Percentiles rank a stretch among this genome's conserved stretches.
phyloP scores from a whole-genome alignment of 768 basidiomycete species.

The Podaxis sp. region DNA sequence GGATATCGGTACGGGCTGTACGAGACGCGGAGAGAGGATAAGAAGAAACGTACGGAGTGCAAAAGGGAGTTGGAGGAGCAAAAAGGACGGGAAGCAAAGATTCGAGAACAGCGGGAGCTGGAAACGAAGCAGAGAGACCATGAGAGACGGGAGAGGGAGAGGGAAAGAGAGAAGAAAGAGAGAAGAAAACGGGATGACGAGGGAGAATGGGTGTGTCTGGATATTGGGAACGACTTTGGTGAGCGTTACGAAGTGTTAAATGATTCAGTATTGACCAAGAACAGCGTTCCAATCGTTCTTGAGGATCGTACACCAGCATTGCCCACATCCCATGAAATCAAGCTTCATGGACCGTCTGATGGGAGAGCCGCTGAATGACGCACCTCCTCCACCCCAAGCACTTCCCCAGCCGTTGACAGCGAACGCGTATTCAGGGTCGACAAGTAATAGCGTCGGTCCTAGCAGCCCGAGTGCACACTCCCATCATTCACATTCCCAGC shows the following conservation, averaged over 20 bases:
- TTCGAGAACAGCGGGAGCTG: constrained; percentile 2
- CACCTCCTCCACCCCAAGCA: constrained; percentile 4
- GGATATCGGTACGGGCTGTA: constrained; percentile 18
- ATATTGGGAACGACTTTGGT: constrained; percentile 49
- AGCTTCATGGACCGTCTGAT: constrained; percentile 5
- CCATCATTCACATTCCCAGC: not conserved
- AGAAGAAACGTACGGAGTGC: not conserved
- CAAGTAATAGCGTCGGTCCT: not conserved
- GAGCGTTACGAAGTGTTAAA: constrained; percentile 5
- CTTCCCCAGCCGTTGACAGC: not conserved
- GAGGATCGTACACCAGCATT: constrained; percentile 45
- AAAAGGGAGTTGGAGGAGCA: not conserved
- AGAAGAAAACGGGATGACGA: constrained; percentile 25
- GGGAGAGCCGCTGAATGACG: not conserved
- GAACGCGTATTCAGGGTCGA: not conserved
- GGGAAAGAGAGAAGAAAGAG: constrained; percentile 10
- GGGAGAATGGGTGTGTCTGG: constrained; percentile 51
- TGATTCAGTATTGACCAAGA: not conserved
- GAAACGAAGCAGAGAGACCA: not conserved
- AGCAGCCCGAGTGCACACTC: not conserved
- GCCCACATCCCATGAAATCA: constrained; percentile 48
- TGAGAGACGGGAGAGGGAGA: constrained; percentile 3
- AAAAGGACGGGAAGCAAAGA: not conserved
- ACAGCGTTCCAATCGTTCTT: constrained; percentile 6
- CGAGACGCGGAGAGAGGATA: not conserved